phyloP scores from a whole-genome alignment of 352 stramenopile species.

The Detonula confervacea region DNA sequence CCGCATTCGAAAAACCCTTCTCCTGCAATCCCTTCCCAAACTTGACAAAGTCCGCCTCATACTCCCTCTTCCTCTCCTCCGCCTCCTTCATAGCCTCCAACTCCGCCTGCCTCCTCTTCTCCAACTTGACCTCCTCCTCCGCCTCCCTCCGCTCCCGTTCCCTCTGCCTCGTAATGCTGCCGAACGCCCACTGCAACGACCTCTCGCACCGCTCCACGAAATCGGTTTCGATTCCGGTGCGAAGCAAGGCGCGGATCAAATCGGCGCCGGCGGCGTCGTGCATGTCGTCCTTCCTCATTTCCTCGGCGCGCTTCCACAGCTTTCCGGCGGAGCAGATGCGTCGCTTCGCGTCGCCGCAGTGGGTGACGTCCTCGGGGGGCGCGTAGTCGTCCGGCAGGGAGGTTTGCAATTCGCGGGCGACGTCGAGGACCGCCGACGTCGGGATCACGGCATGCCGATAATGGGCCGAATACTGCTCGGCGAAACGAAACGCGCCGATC shows the following conservation, averaged over 20 bases:
- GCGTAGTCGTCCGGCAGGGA: conserved; percentile 35
- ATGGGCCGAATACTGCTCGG: conserved; percentile 49
- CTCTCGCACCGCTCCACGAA: conserved; percentile 58
- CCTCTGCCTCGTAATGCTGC: conserved; percentile 47
- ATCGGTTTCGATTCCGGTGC: conserved; percentile 60
- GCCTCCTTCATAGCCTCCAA: conserved; percentile 53
- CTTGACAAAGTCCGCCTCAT: conserved; percentile 59
- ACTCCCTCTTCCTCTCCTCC: conserved; percentile 57
- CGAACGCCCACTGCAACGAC: conserved; percentile 60
- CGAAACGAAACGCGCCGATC: conserved; percentile 64
- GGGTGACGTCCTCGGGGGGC: conserved; percentile 47
- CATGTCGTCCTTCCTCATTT: conserved; percentile 58
- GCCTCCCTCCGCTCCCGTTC: conserved; percentile 55
- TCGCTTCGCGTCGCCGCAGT: conserved; percentile 48
- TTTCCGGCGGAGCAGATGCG: conserved; percentile 58
- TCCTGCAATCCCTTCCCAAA: conserved; percentile 50
- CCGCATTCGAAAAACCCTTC: background rate
- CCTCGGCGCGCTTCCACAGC: conserved; percentile 66
- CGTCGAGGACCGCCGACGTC: conserved; percentile 31
- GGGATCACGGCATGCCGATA: conserved; percentile 39
- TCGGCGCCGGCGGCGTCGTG: conserved; percentile 59
- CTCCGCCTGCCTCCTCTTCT: conserved; percentile 57
- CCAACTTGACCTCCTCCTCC: conserved; percentile 61
- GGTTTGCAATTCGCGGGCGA: conserved; percentile 42
- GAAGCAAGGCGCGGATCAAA: conserved; percentile 59